A percentile compares a stretch with the other conserved stretches of the same genome.
Evolutionary conservation across 1,284 basidiomycete genomes (phyloP).

Genomic region (Rhodotorula glutinis): DNA sequence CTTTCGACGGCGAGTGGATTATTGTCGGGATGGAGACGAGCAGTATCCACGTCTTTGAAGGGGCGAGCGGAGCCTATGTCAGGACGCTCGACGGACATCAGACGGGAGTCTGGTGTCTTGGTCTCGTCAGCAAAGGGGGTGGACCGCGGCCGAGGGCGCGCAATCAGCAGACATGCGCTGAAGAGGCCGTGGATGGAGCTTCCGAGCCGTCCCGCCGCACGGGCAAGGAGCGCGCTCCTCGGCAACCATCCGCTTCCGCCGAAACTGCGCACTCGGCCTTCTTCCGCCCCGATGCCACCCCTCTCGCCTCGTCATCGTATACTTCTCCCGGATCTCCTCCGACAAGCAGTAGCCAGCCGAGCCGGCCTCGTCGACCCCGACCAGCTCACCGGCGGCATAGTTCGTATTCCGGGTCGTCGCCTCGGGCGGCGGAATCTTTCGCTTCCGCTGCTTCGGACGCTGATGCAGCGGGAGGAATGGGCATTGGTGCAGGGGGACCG

Average conservation of each 20-base stretch:
- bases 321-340: background rate
- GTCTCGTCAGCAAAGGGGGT: constrained; percentile 56
- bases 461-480: constrained; percentile 38
- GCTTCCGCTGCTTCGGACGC: no score
- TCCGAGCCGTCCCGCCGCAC: no score
- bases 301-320: constrained; percentile 18
- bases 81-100: constrained; percentile 78
- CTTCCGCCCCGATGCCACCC: constrained; percentile 5
- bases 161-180: no score
- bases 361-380: no score
- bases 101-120: constrained; percentile 87
- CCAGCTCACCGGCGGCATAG: no score
- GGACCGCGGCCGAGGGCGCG: constrained; percentile 1
- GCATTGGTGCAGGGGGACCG: constrained; percentile 45
- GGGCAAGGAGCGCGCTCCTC: background rate
- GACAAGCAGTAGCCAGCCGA: no score
- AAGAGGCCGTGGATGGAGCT: no score
- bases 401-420: no score
- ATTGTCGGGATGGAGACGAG: constrained; percentile 86
- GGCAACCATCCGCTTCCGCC: no score
- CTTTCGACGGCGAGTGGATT: constrained; percentile 79
- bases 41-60: constrained; percentile 83
- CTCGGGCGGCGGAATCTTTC: no score
- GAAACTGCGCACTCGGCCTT: background rate
- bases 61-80: constrained; percentile 70